Percentiles rank a stretch among this genome's conserved stretches.
These are phyloP conservation scores for Rehmannia glutinosa DNA, from an alignment of 257 asterid genomes.

Conservation along the genomic window DNA sequence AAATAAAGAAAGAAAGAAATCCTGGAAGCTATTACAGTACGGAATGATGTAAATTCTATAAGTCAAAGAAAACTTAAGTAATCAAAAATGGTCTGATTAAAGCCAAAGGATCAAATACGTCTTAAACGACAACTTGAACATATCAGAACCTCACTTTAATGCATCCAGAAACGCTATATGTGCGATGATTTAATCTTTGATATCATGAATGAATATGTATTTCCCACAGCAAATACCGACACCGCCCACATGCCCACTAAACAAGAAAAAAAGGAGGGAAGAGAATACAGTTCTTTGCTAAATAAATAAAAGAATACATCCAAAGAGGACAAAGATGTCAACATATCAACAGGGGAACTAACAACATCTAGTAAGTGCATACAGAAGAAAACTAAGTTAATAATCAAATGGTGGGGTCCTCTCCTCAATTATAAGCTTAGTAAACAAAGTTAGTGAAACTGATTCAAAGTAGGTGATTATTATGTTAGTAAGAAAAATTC, in stretches of 20 bases:
- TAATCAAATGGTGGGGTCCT: neutral
- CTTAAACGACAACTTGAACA: neutral
- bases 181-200: neutral
- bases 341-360: neutral
- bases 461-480: neutral
- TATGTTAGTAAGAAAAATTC: slow-evolving; percentile 6
- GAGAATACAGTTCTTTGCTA: neutral
- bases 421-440: neutral
- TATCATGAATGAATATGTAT: neutral
- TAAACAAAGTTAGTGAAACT: neutral
- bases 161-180: neutral
- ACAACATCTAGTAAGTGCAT: neutral
- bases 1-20: neutral
- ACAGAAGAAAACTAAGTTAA: slow-evolving; percentile 1
- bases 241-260: neutral
- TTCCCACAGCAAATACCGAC: neutral
- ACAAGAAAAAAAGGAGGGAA: neutral
- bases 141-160: neutral
- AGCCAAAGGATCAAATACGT: neutral
- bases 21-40: neutral
- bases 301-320: neutral
- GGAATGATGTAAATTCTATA: too few species aligned
- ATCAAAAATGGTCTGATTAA: neutral
- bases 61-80: neutral
- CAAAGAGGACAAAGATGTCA: neutral